Base-by-base conservation (phyloP, 2,329 filamentous ascomycete species). In the Xylariales sp. region DNA sequence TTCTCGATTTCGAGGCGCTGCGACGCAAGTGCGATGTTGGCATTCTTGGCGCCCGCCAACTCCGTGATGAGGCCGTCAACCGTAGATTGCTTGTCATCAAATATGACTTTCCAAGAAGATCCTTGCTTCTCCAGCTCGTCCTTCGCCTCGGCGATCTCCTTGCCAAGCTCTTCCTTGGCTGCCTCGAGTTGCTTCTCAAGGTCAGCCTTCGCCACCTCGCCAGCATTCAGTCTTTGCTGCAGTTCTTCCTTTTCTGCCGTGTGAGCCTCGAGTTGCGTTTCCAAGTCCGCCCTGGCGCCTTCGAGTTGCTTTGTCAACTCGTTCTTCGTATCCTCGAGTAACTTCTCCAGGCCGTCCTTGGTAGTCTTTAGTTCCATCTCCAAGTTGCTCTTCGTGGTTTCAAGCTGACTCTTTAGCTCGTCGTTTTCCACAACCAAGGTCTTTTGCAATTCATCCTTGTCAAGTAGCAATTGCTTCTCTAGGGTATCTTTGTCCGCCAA, bases 21-120 rank as follows among this genome's bases (percentile, higher is more conserved):
- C 6, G 71, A 65, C 7, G 73, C 75, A 34, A 76, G 73, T n/a
- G 74, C 67, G 49, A 77, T 69, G 63, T 77, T 77, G 55, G 75
- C 75, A 18, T 75, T 73, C 64, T 75, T 75, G 23, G 75, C 72
- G n/a, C 75, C 75, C 14, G 65, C 72, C 32, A 77, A 36, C 64
- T 77, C 74, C 14, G 66, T 74, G 58, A 73, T 73, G 5, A 76
- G 68, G 14, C 67, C 66, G 46, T 76, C 72, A 49, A 77, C 71
- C 23, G 55, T 64, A 2, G 73, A 69, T 53, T 76, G 75, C 68
- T 74, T 75, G 65, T 74, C 74, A 65, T 71, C 73, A 5, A 70
- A 65, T 30, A 67, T 70, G 16, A 52, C 62, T 65, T 73, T 67
- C 68, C 73, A 74, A n/a, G 69, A 67, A 5, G 70, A 62, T 8